Percentiles rank a stretch among this genome's conserved stretches.
phyloP scores from a whole-genome alignment of 129 eudicot species.

The Saussurea involucrata region DNA sequence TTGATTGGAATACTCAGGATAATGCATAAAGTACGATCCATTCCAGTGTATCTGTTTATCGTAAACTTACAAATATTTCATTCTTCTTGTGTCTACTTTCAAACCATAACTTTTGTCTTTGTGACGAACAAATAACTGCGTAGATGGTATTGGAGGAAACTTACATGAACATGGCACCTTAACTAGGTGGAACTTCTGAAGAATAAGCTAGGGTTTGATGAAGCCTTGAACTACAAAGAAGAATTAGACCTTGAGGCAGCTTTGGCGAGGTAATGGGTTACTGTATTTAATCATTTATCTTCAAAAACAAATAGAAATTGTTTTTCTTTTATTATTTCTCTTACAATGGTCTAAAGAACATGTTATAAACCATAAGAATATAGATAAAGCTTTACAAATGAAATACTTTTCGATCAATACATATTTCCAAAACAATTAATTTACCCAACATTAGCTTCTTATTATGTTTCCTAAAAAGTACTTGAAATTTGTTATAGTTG shows the following conservation, averaged over 20 bases:
- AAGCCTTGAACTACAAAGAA: constrained; percentile 85
- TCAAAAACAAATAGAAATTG: neutral
- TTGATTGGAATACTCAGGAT: neutral
- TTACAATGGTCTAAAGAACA: neutral
- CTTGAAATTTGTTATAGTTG: neutral
- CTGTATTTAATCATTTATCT: neutral
- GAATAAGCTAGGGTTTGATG: constrained; percentile 71
- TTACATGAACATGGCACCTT: neutral
- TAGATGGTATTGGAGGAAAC: neutral
- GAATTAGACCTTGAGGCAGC: constrained; percentile 74
- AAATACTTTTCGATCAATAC: neutral
- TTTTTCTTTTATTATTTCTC: neutral
- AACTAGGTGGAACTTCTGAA: constrained; percentile 75
- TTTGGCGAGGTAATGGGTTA: constrained; percentile 50
- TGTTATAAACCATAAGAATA: too few species aligned
- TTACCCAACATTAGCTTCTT: neutral
- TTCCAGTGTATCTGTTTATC: neutral
- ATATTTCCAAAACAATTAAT: neutral
- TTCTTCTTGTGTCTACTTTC: neutral
- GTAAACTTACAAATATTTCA: neutral
- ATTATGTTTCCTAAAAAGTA: neutral
- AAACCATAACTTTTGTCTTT: neutral
- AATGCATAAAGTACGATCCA: neutral
- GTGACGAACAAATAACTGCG: neutral
- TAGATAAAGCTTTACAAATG: too few species aligned